phyloP scores from a whole-genome alignment of 1,284 basidiomycete genomes.

The Cutaneotrichosporon sp. region DNA sequence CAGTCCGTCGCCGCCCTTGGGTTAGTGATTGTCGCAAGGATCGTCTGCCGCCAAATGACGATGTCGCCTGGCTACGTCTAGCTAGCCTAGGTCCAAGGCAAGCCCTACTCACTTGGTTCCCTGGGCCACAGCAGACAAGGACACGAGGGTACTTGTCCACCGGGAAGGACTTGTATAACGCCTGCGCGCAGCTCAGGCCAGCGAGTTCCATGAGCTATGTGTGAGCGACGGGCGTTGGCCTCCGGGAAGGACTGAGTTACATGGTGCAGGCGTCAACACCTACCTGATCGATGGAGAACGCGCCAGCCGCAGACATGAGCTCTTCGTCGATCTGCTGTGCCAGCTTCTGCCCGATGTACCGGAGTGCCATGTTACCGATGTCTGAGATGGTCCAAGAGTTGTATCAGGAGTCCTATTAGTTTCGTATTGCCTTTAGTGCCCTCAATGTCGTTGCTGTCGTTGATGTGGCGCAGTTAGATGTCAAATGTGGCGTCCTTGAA shows the following conservation, averaged over 20 bases:
- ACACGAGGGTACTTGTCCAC: slow-evolving; percentile 64
- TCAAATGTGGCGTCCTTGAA: too few relatives aligned
- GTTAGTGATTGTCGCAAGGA: neutral
- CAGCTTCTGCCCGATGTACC: slow-evolving; percentile 70
- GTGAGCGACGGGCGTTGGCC: neutral
- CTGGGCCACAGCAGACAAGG: slow-evolving; percentile 91
- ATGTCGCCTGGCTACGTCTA: too few relatives aligned
- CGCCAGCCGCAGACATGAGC: slow-evolving; percentile 75
- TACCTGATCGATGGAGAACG: slow-evolving; percentile 87
- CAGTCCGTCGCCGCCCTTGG: slow-evolving; percentile 84
- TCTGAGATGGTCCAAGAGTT: too few relatives aligned
- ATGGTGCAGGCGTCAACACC: neutral
- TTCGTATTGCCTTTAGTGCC: too few relatives aligned
- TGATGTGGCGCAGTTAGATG: too few relatives aligned
- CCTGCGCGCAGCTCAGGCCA: slow-evolving; percentile 91
- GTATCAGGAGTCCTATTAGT: too few relatives aligned
- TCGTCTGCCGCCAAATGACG: too few relatives aligned
- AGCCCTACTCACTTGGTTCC: slow-evolving; percentile 70
- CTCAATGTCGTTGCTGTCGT: too few relatives aligned
- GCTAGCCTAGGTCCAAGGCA: too few relatives aligned
- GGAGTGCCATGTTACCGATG: slow-evolving; percentile 67
- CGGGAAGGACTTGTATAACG: slow-evolving; percentile 70
- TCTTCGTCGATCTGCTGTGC: slow-evolving; percentile 93
- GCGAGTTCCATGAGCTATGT: slow-evolving; percentile 97
- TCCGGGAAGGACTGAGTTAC: too few relatives aligned